A percentile compares a stretch with the other conserved stretches of the same genome.
phyloP scores from a whole-genome alignment of 352 stramenopile species.

The Aphanomyces invadans region DNA sequence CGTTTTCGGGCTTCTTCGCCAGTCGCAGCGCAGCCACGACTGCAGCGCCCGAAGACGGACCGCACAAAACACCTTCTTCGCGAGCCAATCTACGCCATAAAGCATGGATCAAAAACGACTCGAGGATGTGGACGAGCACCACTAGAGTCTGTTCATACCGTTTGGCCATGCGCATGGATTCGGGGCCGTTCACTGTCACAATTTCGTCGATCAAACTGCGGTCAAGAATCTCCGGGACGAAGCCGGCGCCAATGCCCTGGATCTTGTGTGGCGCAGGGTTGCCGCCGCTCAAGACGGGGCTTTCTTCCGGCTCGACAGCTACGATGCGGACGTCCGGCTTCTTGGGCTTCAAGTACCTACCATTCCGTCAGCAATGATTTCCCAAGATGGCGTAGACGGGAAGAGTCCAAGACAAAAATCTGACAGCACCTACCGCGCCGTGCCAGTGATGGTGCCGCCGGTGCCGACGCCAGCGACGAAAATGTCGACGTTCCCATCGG shows the following conservation, averaged over 20 bases:
- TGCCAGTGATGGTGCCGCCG: constrained; percentile 81
- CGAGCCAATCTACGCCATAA: constrained; percentile 39
- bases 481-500: constrained; percentile 77
- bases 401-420: too few species aligned
- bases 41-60: constrained; percentile 79
- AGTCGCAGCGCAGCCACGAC: constrained; percentile 79
- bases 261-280: constrained; percentile 81
- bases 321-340: constrained; percentile 78
- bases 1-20: constrained; percentile 68
- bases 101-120: neutral
- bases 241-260: constrained; percentile 78
- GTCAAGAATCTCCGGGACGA: constrained; percentile 71
- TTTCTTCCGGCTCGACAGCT: constrained; percentile 78
- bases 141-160: constrained; percentile 27
- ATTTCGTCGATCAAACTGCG: constrained; percentile 85
- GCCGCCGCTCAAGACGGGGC: constrained; percentile 69
- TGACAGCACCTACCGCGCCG: constrained; percentile 50
- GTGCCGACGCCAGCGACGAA: constrained; percentile 86
- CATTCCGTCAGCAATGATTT: neutral
- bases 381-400: too few species aligned
- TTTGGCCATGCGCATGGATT: constrained; percentile 83
- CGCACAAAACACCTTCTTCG: constrained; percentile 80
- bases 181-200: constrained; percentile 66
- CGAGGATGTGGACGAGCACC: neutral
- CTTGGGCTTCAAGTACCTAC: constrained; percentile 60